A percentile compares a stretch with the other conserved stretches of the same genome.
Evolutionary conservation across 2,329 filamentous ascomycete species (phyloP).

Genomic region (Graphilbum ipis-grandicollis): DNA sequence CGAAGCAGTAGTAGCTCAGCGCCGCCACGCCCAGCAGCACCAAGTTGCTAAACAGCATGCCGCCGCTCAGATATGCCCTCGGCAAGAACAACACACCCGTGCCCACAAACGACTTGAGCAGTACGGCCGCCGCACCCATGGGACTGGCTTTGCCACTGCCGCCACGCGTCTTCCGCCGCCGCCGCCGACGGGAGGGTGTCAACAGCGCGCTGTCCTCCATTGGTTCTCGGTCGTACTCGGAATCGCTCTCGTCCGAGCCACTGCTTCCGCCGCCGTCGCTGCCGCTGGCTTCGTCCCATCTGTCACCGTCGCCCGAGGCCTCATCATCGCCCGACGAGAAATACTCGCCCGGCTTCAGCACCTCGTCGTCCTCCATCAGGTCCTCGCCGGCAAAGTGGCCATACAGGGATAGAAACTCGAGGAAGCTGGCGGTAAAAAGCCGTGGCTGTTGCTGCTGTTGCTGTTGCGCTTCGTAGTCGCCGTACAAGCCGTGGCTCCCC

Average conservation of each 20-base stretch:
- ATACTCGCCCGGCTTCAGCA: conserved; percentile 72
- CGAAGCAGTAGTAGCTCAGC: conserved; percentile 94
- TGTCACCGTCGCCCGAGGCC: conserved; percentile 19
- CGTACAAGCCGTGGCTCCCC: background rate
- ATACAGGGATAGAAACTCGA: conserved; percentile 89
- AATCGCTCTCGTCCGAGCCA: conserved; percentile 35
- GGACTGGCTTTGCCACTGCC: conserved; percentile 61
- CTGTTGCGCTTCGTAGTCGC: background rate
- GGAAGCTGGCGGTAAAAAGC: conserved; percentile 77
- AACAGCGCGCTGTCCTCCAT: conserved; percentile 78
- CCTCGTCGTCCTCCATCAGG: conserved; percentile 91
- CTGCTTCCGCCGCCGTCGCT: conserved; percentile 20
- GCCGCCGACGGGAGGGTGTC: conserved; percentile 54
- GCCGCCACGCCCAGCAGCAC: conserved; percentile 73
- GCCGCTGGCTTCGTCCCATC: conserved; percentile 15
- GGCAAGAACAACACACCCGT: conserved; percentile 90
- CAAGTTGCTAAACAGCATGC: conserved; percentile 90
- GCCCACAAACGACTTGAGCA: conserved; percentile 95
- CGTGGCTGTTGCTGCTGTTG: conserved; percentile 27
- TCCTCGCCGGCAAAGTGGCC: conserved; percentile 97
- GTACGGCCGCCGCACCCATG: conserved; percentile 61
- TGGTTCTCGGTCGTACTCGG: conserved; percentile 54
- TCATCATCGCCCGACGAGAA: conserved; percentile 60
- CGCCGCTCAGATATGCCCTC: conserved; percentile 84
- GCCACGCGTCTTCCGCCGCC: conserved; percentile 59